Evolutionary conservation across 768 basidiomycete genomes (phyloP).

Genomic region (Mycena rosella): DNA sequence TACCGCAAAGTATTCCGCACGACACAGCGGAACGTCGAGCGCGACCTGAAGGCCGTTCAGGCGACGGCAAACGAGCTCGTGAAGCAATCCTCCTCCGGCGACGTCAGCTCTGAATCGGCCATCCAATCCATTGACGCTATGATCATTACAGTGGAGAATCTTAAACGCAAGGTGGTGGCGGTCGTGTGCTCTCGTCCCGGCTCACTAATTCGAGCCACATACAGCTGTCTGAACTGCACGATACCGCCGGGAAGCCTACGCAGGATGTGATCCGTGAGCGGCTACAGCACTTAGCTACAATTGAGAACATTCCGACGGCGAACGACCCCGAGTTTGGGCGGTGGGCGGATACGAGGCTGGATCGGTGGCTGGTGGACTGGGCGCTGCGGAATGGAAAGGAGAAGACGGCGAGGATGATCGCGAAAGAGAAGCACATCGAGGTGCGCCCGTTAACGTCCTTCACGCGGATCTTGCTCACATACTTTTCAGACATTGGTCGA

Average conservation of each 20-base stretch:
- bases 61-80: conserved; percentile 70
- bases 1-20: conserved; percentile 90
- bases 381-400: conserved; percentile 83
- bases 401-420: conserved; percentile 81
- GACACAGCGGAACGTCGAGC: conserved; percentile 85
- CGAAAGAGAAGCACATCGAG: conserved; percentile 83
- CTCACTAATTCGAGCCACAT: conserved; percentile 3
- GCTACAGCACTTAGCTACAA: conserved; percentile 73
- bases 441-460: conserved; percentile 55
- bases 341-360: conserved; percentile 86
- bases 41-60: conserved; percentile 76
- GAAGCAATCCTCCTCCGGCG: conserved; percentile 54
- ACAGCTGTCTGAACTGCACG: conserved; percentile 64
- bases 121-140: conserved; percentile 77
- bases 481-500: conserved; percentile 82
- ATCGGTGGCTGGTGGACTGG: conserved; percentile 96
- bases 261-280: conserved; percentile 83
- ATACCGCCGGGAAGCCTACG: conserved; percentile 66
- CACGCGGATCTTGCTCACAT: conserved; percentile 1
- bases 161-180: conserved; percentile 87
- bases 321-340: conserved; percentile 71
- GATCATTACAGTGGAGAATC: conserved; percentile 79
- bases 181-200: conserved; percentile 1
- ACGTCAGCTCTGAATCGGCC: conserved; percentile 62
- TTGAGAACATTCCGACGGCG: conserved; percentile 69